phyloP scores from a whole-genome alignment of 148 eudicot genomes.

The Amaranthus cruentus region DNA sequence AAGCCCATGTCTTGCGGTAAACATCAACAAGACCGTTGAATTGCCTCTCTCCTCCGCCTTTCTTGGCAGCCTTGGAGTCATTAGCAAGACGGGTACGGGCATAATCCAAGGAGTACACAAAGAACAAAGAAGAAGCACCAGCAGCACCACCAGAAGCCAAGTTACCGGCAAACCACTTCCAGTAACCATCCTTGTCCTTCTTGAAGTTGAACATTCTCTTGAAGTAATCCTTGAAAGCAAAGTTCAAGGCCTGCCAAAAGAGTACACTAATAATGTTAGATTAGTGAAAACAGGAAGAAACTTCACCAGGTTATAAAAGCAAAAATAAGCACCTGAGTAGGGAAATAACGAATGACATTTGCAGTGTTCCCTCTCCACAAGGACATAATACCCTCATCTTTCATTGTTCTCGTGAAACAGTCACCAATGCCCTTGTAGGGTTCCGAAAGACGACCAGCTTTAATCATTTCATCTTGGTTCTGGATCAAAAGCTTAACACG shows the following conservation, averaged over 20 bases:
- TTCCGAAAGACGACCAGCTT: constrained; percentile 62
- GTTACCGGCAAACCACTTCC: constrained; percentile 85
- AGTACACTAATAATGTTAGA: background rate
- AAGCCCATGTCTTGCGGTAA: constrained; percentile 51
- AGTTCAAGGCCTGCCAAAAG: constrained; percentile 56
- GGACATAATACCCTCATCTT: constrained; percentile 55
- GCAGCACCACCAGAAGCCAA: constrained; percentile 79
- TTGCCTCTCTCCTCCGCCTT: constrained; percentile 70
- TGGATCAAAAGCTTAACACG: constrained; percentile 87
- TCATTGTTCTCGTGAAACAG: constrained; percentile 55
- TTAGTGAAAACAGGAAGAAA: background rate
- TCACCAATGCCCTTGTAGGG: constrained; percentile 87
- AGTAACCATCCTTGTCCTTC: constrained; percentile 77
- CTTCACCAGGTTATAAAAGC: background rate
- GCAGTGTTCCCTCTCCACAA: constrained; percentile 87
- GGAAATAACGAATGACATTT: constrained; percentile 84
- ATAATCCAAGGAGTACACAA: constrained; percentile 66
- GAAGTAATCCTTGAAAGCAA: constrained; percentile 79
- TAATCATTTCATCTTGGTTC: constrained; percentile 84
- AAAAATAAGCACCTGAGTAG: constrained; percentile 54
- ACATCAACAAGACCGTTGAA: constrained; percentile 66
- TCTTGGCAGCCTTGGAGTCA: constrained; percentile 67
- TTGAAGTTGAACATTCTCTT: constrained; percentile 76
- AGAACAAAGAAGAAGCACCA: constrained; percentile 61
- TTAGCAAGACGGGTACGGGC: constrained; percentile 71